phyloP scores from a whole-genome alignment of 495 filamentous ascomycete genomes.

The Pseudotulostoma volvatum region DNA sequence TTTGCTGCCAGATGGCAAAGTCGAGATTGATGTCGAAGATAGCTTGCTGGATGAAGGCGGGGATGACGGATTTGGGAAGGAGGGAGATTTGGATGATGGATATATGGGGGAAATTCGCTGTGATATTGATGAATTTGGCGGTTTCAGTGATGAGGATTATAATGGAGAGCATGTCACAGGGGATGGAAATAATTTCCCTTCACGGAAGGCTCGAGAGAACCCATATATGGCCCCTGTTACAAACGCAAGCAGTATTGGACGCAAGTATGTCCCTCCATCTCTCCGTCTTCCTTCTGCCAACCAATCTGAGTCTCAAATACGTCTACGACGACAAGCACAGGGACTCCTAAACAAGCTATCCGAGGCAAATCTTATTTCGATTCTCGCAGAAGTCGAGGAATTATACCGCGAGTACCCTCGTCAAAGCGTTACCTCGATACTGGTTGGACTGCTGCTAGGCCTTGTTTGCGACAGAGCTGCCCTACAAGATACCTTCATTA shows the following conservation, averaged over 20 bases:
- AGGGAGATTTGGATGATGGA: slow-evolving; percentile 12
- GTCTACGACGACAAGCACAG: slow-evolving; percentile 63
- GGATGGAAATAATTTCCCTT: slow-evolving; percentile 8
- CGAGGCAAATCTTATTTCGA: slow-evolving; percentile 69
- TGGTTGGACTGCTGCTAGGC: slow-evolving; percentile 56
- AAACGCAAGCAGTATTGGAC: slow-evolving; percentile 10
- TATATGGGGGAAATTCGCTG: slow-evolving; percentile 23
- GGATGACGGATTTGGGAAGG: slow-evolving; percentile 14
- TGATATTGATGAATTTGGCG: slow-evolving; percentile 21
- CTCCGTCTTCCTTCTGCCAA: slow-evolving; percentile 45
- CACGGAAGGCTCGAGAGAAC: slow-evolving; percentile 37
- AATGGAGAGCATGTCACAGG: slow-evolving; percentile 15
- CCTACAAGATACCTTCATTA: slow-evolving; percentile 73
- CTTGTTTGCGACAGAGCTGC: slow-evolving; percentile 60
- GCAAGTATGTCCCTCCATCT: slow-evolving; percentile 82
- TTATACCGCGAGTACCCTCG: slow-evolving; percentile 69
- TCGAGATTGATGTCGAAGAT: slow-evolving; percentile 17
- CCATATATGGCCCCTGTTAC: slow-evolving; percentile 42
- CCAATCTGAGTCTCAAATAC: slow-evolving; percentile 48
- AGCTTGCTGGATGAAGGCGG: slow-evolving; percentile 20
- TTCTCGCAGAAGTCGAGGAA: slow-evolving; percentile 63
- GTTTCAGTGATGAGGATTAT: slow-evolving; percentile 21
- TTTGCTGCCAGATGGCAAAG: slow-evolving; percentile 14
- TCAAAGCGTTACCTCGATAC: slow-evolving; percentile 63
- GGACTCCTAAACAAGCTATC: slow-evolving; percentile 86